Evolutionary conservation across 345 rosid genomes (phyloP).

Genomic region (Pistacia integerrima): DNA sequence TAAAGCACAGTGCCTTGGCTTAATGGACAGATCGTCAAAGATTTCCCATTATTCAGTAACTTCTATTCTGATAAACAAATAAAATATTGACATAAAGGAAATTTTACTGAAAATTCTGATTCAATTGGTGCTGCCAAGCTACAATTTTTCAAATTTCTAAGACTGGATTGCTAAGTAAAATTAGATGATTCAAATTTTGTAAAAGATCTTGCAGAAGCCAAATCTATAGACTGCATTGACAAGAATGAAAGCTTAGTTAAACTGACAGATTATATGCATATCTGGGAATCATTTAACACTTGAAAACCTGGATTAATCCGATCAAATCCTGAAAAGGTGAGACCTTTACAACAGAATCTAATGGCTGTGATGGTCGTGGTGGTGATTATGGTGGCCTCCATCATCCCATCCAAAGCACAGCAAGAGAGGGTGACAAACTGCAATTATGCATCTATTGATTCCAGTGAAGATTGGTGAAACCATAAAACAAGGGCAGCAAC

Average conservation of each 20-base stretch:
- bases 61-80: no score
- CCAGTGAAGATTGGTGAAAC: constrained; percentile 33
- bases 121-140: no score
- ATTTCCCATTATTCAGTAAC: no score
- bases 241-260: background rate
- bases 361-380: constrained; percentile 20
- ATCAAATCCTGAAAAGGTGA: background rate
- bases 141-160: background rate
- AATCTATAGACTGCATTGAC: background rate
- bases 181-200: background rate
- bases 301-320: background rate
- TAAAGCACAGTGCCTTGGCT: no score
- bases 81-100: no score
- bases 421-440: constrained; percentile 35
- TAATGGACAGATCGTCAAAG: no score
- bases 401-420: constrained; percentile 41
- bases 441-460: constrained; percentile 28
- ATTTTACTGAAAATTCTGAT: no score
- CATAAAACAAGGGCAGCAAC: constrained; percentile 45
- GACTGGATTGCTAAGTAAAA: background rate
- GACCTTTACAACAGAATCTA: background rate
- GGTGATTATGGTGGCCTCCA: constrained; percentile 18
- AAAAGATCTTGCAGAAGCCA: background rate
- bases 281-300: background rate
- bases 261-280: background rate